Base-by-base conservation (phyloP, 2,329 filamentous ascomycete species). In the Rosellinia necatrix region DNA sequence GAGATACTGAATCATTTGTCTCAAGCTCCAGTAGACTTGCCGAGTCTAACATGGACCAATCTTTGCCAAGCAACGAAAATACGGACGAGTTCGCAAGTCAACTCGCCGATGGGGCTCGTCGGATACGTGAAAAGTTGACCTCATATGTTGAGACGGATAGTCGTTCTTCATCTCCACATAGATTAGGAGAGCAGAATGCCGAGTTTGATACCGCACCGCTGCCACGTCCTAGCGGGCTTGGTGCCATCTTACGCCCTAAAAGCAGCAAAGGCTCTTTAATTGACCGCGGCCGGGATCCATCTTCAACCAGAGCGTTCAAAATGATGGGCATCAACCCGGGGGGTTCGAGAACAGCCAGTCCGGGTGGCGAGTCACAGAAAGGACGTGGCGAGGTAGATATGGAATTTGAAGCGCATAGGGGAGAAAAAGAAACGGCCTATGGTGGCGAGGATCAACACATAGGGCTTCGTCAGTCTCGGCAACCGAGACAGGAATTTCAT, bases 21-120 rank as follows among this genome's bases (percentile, higher is more conserved):
- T 49, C 43, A 1, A 35, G 46, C 21, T 22, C 37, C 19, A n/a
- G 37, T 19, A 49, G 30, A 12, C 34, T 25, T 21, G 25, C 7
- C 12, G 49, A 49, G 19, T 3, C 37, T 4, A 53, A 56, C 15
- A 15, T 13, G 8, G 42, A 29, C 12, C n/a, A 15, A 29, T 6
- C 27, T 12, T 35, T 25, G 9, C 17, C 34, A n/a, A 55, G 25
- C 13, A 52, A 42, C 2, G 58, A 62, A 44, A 61, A 54, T 13
- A 79, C 81, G 4, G 85, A 90, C 49, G 89, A 90, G 24, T 92
- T 92, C 67, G 86, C 87, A 15, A 84, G 81, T 49, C 87, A 91
- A 65, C 79, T 92, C 34, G 89, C 88, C 2, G 82, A 86, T 61
- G 84, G 89, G 13, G 84, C 88, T 51, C 83, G 83, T 25, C 82